Conservation (phyloP, 1,139 yeast species). For the Saccharomycopsis crataegensis region DNA sequence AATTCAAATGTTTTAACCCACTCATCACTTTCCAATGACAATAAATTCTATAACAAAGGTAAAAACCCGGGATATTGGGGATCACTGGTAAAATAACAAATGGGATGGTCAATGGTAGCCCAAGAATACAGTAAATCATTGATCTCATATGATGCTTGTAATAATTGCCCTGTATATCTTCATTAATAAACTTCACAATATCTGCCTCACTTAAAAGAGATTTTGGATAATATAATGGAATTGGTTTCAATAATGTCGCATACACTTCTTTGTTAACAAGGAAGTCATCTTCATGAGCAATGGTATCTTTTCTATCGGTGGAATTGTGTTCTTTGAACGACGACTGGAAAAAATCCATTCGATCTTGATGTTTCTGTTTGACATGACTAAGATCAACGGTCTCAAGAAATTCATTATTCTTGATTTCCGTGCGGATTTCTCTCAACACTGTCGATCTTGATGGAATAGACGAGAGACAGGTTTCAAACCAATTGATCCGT, state of each 20-base stretch:
- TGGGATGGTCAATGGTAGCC: slow-evolving; percentile 76
- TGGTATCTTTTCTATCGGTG: not conserved
- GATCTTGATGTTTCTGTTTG: not conserved
- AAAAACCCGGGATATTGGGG: slow-evolving; percentile 95
- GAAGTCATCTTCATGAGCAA: slow-evolving; percentile 21
- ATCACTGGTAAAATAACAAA: slow-evolving; percentile 75
- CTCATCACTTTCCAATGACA: slow-evolving; percentile 74
- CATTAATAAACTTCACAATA: slow-evolving; percentile 24
- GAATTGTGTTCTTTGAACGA: not conserved
- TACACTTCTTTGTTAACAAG: slow-evolving; percentile 22
- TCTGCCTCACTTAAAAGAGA: slow-evolving; percentile 22
- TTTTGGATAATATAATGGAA: slow-evolving; percentile 28
- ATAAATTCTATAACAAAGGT: slow-evolving; percentile 72
- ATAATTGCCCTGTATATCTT: slow-evolving; percentile 31
- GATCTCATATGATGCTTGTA: slow-evolving; percentile 36
- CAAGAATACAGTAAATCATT: slow-evolving; percentile 44
- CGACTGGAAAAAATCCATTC: not conserved
- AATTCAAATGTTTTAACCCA: slow-evolving; percentile 65
- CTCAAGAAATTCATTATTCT: not conserved
- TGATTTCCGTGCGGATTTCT: slow-evolving; percentile 14
- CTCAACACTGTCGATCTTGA: slow-evolving; percentile 28
- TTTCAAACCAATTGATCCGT: slow-evolving; percentile 45
- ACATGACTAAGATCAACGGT: not conserved
- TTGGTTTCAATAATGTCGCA: slow-evolving; percentile 28
- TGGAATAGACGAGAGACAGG: slow-evolving; percentile 44